A percentile compares a stretch with the other conserved stretches of the same genome.
Conservation (phyloP, 306 rosid species). For the Spatholobus suberectus region DNA sequence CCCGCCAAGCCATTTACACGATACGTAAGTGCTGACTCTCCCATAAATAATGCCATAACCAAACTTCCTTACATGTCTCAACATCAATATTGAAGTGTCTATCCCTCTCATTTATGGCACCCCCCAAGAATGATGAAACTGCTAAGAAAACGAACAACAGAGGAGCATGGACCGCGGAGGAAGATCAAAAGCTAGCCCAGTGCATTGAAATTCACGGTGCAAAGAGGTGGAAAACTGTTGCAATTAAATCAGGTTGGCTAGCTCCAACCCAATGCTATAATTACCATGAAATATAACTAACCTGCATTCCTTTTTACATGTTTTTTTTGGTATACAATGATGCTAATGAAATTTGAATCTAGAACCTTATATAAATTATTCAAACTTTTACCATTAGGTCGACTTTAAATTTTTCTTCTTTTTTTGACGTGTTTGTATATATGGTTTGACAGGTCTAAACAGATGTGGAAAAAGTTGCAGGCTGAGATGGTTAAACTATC, state of each 20-base stretch:
- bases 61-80: neutral
- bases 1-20: neutral
- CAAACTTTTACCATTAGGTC: too few species aligned
- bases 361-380: too few species aligned
- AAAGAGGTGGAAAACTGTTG: constrained; percentile 62
- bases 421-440: neutral
- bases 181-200: constrained; percentile 60
- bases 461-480: constrained; percentile 74
- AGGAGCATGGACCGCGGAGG: constrained; percentile 73
- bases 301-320: neutral
- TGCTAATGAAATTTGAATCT: too few species aligned
- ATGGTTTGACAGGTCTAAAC: constrained; percentile 46
- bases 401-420: too few species aligned
- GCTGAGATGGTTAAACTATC: constrained; percentile 72
- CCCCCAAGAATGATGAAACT: constrained; percentile 37
- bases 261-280: neutral
- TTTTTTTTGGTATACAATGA: too few species aligned
- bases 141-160: constrained; percentile 48
- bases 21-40: neutral
- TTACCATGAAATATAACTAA: neutral
- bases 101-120: constrained; percentile 47
- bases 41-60: neutral
- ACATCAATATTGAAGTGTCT: neutral
- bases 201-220: constrained; percentile 66
- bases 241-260: constrained; percentile 56